Conservation (phyloP, 345 rosid species). For the Laguncularia racemosa region DNA sequence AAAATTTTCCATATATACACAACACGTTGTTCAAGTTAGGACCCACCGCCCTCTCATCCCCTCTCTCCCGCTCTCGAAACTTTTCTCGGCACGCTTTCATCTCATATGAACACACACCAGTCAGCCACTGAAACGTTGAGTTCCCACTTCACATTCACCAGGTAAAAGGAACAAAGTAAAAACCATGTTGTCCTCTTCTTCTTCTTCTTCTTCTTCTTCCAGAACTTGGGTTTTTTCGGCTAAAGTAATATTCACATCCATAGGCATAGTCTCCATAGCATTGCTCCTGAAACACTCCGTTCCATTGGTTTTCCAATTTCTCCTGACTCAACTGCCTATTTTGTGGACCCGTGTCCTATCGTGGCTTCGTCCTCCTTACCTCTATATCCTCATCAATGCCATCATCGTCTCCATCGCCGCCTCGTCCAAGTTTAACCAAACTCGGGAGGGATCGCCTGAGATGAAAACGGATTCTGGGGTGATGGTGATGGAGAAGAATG, state of each 20-base stretch:
- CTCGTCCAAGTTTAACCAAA: constrained; percentile 34
- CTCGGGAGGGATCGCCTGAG: background rate
- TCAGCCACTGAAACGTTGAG: no score
- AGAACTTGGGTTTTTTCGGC: constrained; percentile 16
- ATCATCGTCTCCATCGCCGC: constrained; percentile 55
- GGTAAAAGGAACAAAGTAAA: no score
- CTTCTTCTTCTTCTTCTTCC: background rate
- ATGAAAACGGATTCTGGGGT: background rate
- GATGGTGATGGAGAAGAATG: background rate
- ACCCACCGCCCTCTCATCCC: no score
- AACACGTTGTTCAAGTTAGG: no score
- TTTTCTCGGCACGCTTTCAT: no score
- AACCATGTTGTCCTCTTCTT: background rate
- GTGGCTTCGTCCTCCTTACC: constrained; percentile 65
- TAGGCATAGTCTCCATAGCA: constrained; percentile 24
- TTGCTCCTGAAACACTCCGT: constrained; percentile 17
- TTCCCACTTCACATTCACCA: no score
- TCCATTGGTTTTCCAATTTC: constrained; percentile 31
- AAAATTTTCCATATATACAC: no score
- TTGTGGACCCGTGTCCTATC: constrained; percentile 39
- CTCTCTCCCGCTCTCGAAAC: no score
- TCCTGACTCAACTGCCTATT: constrained; percentile 29
- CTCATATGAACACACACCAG: no score
- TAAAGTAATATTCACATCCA: constrained; percentile 27
- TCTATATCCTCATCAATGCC: constrained; percentile 42